Percentiles rank a stretch among this genome's conserved stretches.
These are phyloP conservation scores for Fusarium haematococcum DNA, from an alignment of 2,329 filamentous ascomycete species.

Conservation along the genomic window DNA sequence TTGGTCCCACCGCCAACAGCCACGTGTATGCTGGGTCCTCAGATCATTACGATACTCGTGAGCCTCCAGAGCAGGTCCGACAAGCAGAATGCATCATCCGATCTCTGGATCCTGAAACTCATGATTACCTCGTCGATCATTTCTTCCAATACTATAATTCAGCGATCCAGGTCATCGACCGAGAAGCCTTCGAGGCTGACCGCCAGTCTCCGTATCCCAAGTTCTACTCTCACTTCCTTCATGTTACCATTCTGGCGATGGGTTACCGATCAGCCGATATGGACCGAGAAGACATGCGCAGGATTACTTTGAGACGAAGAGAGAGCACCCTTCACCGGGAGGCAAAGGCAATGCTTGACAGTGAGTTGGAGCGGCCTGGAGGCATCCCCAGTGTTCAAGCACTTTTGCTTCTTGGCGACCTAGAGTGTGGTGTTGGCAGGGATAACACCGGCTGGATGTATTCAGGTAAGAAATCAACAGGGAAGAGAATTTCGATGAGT, in stretches of 20 bases:
- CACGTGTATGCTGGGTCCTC: constrained; percentile 60
- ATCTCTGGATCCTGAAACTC: constrained; percentile 58
- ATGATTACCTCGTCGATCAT: constrained; percentile 63
- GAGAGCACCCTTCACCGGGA: constrained; percentile 66
- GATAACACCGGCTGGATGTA: constrained; percentile 69
- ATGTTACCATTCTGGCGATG: constrained; percentile 64
- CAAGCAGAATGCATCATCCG: constrained; percentile 61
- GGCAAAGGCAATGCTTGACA: constrained; percentile 66
- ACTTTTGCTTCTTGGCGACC: constrained; percentile 62
- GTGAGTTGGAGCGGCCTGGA: constrained; percentile 63
- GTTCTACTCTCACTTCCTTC: constrained; percentile 65
- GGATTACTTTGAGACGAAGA: constrained; percentile 57
- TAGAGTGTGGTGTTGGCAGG: constrained; percentile 65
- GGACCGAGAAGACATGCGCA: constrained; percentile 60
- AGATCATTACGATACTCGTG: constrained; percentile 50
- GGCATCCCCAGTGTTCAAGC: constrained; percentile 65
- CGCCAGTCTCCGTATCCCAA: constrained; percentile 58
- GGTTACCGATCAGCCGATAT: constrained; percentile 64
- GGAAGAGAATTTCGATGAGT: not conserved
- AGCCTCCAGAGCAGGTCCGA: constrained; percentile 58
- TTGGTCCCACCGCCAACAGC: constrained; percentile 65
- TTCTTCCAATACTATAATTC: constrained; percentile 66
- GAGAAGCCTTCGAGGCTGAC: constrained; percentile 61
- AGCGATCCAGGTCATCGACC: constrained; percentile 62
- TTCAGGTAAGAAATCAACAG: constrained; percentile 52